Evolutionary conservation across 345 rosid species (phyloP).

Genomic region (Capsella bursapastoris): DNA sequence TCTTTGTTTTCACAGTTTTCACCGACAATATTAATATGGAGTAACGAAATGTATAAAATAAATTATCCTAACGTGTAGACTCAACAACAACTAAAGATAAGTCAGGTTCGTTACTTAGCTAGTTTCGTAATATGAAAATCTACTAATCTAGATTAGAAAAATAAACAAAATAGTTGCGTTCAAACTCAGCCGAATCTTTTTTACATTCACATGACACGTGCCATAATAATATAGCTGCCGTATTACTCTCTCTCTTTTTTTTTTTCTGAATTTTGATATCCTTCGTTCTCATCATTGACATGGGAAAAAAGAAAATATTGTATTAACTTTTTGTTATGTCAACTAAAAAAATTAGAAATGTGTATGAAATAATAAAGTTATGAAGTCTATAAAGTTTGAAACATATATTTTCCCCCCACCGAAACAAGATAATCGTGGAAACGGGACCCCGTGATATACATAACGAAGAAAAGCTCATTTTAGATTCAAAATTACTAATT

Average conservation of each 20-base stretch:
- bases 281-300: neutral
- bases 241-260: neutral
- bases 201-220: conserved; percentile 37
- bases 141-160: neutral
- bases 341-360: neutral
- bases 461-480: neutral
- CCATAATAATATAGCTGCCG: neutral
- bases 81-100: conserved; percentile 14
- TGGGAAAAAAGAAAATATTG: too few species aligned
- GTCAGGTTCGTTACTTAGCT: neutral
- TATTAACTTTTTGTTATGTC: conserved; percentile 4
- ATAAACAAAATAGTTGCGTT: conserved; percentile 24
- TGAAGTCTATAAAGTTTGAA: neutral
- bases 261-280: neutral
- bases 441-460: neutral
- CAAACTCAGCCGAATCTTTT: conserved; percentile 36
- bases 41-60: neutral
- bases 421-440: neutral
- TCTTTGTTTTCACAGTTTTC: neutral
- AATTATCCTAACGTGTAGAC: conserved; percentile 13
- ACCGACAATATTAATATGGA: neutral
- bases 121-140: neutral
- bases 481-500: too few species aligned
- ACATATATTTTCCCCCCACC: neutral
- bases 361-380: neutral